These are phyloP conservation scores for Colletotrichum sublineola DNA, from an alignment of 2,329 filamentous ascomycete genomes.

Conservation along the genomic window DNA sequence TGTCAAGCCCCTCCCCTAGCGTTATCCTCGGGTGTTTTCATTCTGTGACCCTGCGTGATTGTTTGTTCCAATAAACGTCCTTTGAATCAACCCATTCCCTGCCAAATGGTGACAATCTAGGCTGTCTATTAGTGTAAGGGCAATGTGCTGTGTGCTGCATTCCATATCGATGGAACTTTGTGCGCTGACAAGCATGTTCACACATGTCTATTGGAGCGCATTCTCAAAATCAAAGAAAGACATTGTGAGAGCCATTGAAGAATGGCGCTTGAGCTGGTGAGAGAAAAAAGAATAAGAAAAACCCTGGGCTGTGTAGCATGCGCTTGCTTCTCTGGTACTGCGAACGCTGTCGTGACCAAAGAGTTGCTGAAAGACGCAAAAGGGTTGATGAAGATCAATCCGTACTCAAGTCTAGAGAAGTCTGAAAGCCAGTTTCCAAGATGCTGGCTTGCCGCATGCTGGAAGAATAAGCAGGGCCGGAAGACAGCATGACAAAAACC, in stretches of 20 bases:
- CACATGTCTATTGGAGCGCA: background rate
- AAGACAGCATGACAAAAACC: background rate
- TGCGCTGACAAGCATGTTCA: background rate
- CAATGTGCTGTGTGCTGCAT: background rate
- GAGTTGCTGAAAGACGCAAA: background rate
- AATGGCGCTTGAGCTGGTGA: background rate
- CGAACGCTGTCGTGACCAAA: background rate
- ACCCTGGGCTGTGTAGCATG: background rate
- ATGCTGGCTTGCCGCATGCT: background rate
- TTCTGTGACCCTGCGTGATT: background rate
- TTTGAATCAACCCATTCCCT: background rate
- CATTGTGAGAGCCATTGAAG: no score
- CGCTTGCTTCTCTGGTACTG: background rate
- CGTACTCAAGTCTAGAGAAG: background rate
- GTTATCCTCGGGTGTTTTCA: background rate
- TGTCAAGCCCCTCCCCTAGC: background rate
- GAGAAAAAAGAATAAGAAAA: background rate
- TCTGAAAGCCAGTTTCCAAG: background rate
- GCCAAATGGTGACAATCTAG: constrained; percentile 15
- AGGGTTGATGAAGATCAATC: background rate
- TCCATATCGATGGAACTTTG: background rate
- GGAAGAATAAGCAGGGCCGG: background rate
- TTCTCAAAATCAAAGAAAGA: background rate
- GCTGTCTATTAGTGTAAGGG: constrained; percentile 32
- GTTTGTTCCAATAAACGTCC: background rate